Evolutionary conservation across 495 filamentous ascomycete species (phyloP), one percentile per base, ranked within the genome.

Genomic region (Aspergillus sclerotioniger): DNA sequence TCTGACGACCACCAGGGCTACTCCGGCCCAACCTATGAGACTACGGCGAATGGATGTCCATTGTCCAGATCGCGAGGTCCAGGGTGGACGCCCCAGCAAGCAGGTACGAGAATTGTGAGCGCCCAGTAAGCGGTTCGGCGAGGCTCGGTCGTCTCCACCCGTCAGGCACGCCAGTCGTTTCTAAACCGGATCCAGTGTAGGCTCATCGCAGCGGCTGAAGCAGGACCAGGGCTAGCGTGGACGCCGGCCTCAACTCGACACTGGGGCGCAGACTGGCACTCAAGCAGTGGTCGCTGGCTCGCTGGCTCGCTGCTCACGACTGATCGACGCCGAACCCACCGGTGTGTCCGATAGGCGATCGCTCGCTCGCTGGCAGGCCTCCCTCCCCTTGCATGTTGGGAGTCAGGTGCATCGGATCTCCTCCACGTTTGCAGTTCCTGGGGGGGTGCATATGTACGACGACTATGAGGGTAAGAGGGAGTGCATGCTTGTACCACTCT

Each of bases 261-360:
- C n/a, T n/a, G n/a, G n/a, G n/a, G n/a, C n/a, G n/a, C n/a, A n/a
- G n/a, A n/a, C n/a, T n/a, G n/a, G n/a, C n/a, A n/a, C n/a, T n/a
- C n/a, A n/a, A 1, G 13, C 41, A 25, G 35, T 15, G n/a, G 29
- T 50, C 41, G 35, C 41, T 52, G 8, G 28, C n/a, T n/a, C n/a
- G n/a, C n/a, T n/a, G n/a, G n/a, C n/a, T 44, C 37, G 53, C 35
- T 28, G 33, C n/a, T 37, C 17, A 32, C 51, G 2, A 25, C 25
- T 46, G 35, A 41, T 56, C 53, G 45, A 51, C 43, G 32, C 16
- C 53, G 32, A 48, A 46, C 17, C 8, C 28, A 35, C 41, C 54
- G 59, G 54, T 50, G 49, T 61, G 59, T 50, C 59, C 59, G 53
- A 61, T 20, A 47, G 53, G 19, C 25, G 44, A 51, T 58, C 51